Conservation (phyloP, 2,329 filamentous ascomycete species). For the Phialemoniopsis sp. region DNA sequence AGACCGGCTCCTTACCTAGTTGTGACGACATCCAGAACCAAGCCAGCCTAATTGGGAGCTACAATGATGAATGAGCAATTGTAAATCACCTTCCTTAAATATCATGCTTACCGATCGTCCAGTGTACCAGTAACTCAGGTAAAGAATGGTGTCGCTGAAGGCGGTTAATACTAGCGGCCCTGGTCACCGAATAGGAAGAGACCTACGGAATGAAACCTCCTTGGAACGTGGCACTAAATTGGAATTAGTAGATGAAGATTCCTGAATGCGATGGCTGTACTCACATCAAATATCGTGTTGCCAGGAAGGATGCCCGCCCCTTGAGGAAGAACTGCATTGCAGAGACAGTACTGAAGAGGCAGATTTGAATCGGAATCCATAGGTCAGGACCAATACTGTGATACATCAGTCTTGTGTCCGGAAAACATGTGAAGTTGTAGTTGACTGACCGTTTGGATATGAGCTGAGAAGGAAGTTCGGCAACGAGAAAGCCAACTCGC, state of each 20-base stretch:
- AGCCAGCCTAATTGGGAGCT: slow-evolving; percentile 58
- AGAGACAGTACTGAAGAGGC: slow-evolving; percentile 17
- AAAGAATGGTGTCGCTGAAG: slow-evolving; percentile 42
- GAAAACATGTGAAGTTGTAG: too few species aligned
- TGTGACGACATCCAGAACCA: slow-evolving; percentile 67
- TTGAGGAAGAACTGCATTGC: slow-evolving; percentile 17
- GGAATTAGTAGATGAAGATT: too few species aligned
- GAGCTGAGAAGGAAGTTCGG: slow-evolving; percentile 5
- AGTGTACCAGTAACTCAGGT: slow-evolving; percentile 69
- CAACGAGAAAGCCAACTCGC: slow-evolving; percentile 13
- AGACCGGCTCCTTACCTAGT: too few species aligned
- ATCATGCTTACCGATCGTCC: too few species aligned
- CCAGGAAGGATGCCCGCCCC: slow-evolving; percentile 22
- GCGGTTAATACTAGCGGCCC: slow-evolving; percentile 4
- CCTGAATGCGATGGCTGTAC: too few species aligned
- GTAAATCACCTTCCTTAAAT: too few species aligned
- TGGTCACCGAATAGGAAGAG: too few species aligned
- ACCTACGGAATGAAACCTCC: slow-evolving; percentile 58
- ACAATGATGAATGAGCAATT: too few species aligned
- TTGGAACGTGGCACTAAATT: too few species aligned
- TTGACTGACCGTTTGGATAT: too few species aligned
- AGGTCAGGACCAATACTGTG: slow-evolving; percentile 6
- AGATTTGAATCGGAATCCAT: slow-evolving; percentile 20
- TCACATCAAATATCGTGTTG: slow-evolving; percentile 23
- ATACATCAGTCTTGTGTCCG: too few species aligned